Conservation (phyloP, 2,329 filamentous ascomycete genomes). For the Emergomyces orientalis region DNA sequence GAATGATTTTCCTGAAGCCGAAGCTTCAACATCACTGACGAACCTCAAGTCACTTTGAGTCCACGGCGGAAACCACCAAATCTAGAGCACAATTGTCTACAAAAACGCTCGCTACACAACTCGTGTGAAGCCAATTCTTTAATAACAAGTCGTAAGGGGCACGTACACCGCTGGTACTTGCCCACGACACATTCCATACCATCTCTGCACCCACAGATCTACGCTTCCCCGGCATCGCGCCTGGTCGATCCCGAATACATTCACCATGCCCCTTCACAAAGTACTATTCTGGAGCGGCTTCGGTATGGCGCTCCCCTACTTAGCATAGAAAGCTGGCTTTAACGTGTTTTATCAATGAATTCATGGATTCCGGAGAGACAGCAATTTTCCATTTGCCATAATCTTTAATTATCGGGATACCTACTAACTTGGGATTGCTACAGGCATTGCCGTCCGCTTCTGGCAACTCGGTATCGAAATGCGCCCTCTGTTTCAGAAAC, state of each 20-base stretch:
- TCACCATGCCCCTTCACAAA: constrained; percentile 40
- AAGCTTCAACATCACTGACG: not conserved
- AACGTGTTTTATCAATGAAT: not conserved
- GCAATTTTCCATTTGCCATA: not conserved
- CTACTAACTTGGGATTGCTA: constrained; percentile 1
- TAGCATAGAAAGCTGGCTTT: not conserved
- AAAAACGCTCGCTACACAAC: not conserved
- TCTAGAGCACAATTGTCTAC: not conserved
- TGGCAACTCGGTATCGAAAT: constrained; percentile 99
- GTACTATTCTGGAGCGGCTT: constrained; percentile 58
- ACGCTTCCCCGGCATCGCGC: not conserved
- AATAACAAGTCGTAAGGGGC: not conserved
- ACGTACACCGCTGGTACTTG: not conserved
- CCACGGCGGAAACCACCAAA: not conserved
- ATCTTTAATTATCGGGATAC: not conserved
- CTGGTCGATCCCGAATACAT: constrained; percentile 17
- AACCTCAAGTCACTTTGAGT: not conserved
- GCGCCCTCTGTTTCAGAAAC: constrained; percentile 81
- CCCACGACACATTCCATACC: not conserved
- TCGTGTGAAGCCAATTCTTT: constrained; percentile 4
- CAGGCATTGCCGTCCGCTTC: constrained; percentile 82
- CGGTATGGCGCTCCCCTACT: constrained; percentile 52
- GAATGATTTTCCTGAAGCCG: constrained; percentile 4
- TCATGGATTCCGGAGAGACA: not conserved
- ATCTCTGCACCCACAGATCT: not conserved